Percentiles rank a stretch among this genome's conserved stretches.
phyloP scores from a whole-genome alignment of 129 eudicot species.

The Arctium lappa region DNA sequence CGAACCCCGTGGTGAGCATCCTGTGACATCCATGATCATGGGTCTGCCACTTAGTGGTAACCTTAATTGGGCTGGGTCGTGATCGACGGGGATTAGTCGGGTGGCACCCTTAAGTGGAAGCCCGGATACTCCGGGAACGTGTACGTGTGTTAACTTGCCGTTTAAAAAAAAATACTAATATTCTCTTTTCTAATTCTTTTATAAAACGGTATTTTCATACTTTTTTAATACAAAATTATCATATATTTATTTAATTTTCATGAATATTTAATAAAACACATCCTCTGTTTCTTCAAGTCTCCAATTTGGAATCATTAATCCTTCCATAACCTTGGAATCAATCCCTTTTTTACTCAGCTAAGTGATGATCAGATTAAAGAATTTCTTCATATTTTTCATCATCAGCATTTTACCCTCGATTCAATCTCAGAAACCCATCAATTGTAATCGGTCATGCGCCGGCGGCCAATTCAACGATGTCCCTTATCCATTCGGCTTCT shows the following conservation, averaged over 20 bases:
- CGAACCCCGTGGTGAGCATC: too few relatives aligned
- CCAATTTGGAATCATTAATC: background rate
- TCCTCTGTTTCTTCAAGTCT: constrained; percentile 8
- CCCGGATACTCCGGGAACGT: too few relatives aligned
- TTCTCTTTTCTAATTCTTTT: too few relatives aligned
- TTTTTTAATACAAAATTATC: background rate
- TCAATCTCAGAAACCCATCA: constrained; percentile 2
- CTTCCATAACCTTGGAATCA: background rate
- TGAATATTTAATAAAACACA: background rate
- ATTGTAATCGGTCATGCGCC: constrained; percentile 42
- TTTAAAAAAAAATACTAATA: too few relatives aligned
- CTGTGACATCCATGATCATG: too few relatives aligned
- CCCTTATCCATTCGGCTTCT: constrained; percentile 65
- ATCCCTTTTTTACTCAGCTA: background rate
- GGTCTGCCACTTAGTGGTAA: too few relatives aligned
- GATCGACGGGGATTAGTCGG: too few relatives aligned
- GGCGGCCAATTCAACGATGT: constrained; percentile 10
- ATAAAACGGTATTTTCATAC: too few relatives aligned
- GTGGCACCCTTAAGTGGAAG: too few relatives aligned
- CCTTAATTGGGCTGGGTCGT: too few relatives aligned
- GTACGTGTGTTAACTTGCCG: too few relatives aligned
- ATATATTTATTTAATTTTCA: too few relatives aligned
- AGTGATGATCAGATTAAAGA: constrained; percentile 12
- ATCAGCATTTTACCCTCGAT: background rate
- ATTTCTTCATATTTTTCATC: constrained; percentile 11